Evolutionary conservation across 2,329 filamentous ascomycete species (phyloP).

Genomic region (Aspergillus neotritici): DNA sequence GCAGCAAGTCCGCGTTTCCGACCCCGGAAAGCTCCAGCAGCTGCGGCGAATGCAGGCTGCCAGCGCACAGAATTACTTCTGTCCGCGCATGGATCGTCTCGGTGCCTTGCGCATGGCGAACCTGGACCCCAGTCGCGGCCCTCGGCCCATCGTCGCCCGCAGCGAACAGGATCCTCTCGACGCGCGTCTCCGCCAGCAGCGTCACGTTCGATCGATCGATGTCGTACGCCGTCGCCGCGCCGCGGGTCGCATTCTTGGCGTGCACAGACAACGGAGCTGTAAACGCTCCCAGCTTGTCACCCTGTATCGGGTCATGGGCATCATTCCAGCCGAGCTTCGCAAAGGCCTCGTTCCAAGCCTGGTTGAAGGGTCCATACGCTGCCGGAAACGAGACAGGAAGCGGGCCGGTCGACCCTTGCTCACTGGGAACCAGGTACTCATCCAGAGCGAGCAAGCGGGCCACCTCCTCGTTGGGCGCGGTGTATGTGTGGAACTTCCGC

Average conservation of each 20-base stretch:
- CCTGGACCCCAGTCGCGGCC: slow-evolving; percentile 16
- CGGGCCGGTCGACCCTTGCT: slow-evolving; percentile 16
- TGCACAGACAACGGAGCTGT: slow-evolving; percentile 34
- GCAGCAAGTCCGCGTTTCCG: slow-evolving; percentile 44
- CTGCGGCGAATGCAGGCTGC: slow-evolving; percentile 53
- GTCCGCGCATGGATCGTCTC: slow-evolving; percentile 31
- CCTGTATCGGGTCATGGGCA: slow-evolving; percentile 29
- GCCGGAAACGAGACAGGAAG: slow-evolving; percentile 22
- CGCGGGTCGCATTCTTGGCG: slow-evolving; percentile 25
- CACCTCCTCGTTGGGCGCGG: slow-evolving; percentile 23
- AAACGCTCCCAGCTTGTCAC: slow-evolving; percentile 37
- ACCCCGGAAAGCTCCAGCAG: slow-evolving; percentile 58
- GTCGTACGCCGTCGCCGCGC: slow-evolving; percentile 42
- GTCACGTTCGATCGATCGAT: slow-evolving; percentile 42
- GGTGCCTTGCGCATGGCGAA: slow-evolving; percentile 19
- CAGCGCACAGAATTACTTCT: slow-evolving; percentile 58
- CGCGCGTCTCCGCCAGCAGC: slow-evolving; percentile 43
- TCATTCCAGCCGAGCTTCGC: slow-evolving; percentile 16
- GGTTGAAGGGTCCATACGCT: slow-evolving; percentile 26
- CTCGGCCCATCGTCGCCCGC: slow-evolving; percentile 16
- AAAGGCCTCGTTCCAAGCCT: slow-evolving; percentile 22
- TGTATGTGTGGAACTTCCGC: slow-evolving; percentile 35
- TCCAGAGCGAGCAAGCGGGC: slow-evolving; percentile 7
- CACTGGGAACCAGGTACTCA: slow-evolving; percentile 14
- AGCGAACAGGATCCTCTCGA: slow-evolving; percentile 43